Evolutionary conservation across 2,329 filamentous ascomycete species (phyloP).

Genomic region (Eurotiales sp.): DNA sequence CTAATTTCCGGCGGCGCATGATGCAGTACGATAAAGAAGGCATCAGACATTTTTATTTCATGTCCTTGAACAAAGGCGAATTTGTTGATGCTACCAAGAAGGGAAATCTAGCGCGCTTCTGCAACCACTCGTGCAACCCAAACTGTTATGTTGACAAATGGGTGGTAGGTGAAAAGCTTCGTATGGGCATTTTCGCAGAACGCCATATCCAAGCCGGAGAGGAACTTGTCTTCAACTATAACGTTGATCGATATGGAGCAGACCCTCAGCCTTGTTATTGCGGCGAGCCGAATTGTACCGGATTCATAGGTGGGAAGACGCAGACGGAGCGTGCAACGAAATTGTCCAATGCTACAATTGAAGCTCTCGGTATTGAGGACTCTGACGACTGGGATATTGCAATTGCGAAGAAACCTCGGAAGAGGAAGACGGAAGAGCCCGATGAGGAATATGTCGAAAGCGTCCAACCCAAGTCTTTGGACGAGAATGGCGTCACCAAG

Average conservation of each 20-base stretch:
- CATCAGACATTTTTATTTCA: conserved; percentile 99
- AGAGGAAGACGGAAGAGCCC: conserved; percentile 87
- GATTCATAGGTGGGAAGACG: conserved; percentile 95
- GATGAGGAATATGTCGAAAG: conserved; percentile 96
- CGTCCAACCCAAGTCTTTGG: conserved; percentile 71
- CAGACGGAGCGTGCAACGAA: conserved; percentile 95
- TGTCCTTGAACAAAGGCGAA: conserved; percentile 94
- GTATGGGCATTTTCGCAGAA: conserved; percentile 97
- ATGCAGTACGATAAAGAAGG: conserved; percentile 90
- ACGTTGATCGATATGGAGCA: conserved; percentile 95
- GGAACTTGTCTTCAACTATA: conserved; percentile 98
- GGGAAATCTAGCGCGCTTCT: conserved; percentile 93
- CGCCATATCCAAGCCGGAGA: conserved; percentile 82
- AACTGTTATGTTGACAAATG: conserved; percentile 99
- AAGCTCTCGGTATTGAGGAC: conserved; percentile 93
- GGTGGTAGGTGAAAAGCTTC: conserved; percentile 94
- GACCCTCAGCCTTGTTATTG: conserved; percentile 98
- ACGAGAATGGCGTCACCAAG: conserved; percentile 81
- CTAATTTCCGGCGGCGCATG: conserved; percentile 83
- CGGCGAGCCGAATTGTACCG: conserved; percentile 87
- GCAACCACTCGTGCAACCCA: conserved; percentile 98
- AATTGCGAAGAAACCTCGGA: conserved; percentile 83
- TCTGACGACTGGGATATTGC: conserved; percentile 87
- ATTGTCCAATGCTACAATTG: conserved; percentile 80
- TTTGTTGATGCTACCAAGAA: conserved; percentile 98